These are phyloP conservation scores for Lachancea thermotolerans DNA, from an alignment of 805 yeast genomes.

Conservation along the genomic window DNA sequence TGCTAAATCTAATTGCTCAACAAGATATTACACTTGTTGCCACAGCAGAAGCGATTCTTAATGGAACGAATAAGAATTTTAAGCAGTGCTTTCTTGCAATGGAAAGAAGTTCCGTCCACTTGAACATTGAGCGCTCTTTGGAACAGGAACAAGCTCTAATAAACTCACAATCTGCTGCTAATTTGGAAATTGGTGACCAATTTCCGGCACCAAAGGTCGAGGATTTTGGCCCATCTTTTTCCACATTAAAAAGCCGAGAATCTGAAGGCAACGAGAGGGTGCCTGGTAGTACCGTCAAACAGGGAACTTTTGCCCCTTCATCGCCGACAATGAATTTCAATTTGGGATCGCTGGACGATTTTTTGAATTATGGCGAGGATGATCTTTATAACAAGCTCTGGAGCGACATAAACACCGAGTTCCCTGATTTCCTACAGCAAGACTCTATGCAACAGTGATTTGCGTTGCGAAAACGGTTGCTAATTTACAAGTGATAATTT, in stretches of 20 bases:
- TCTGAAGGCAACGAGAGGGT: too few relatives aligned
- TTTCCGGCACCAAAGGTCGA: not conserved
- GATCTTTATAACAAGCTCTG: conserved; percentile 26
- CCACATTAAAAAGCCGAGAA: too few relatives aligned
- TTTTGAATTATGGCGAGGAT: conserved; percentile 25
- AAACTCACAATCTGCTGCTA: not conserved
- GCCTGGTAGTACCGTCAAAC: not conserved
- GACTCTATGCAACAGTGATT: not conserved
- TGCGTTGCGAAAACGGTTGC: not conserved
- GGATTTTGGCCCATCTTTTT: not conserved
- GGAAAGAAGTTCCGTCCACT: conserved; percentile 24
- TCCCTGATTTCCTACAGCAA: conserved; percentile 3
- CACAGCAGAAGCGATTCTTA: conserved; percentile 10
- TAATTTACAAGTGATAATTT: conserved; percentile 1
- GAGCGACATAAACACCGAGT: conserved; percentile 17
- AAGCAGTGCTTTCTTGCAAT: conserved; percentile 20
- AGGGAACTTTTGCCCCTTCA: not conserved
- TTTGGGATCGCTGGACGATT: conserved; percentile 30
- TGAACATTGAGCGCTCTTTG: conserved; percentile 7
- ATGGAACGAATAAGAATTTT: conserved; percentile 21
- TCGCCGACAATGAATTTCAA: conserved; percentile 12
- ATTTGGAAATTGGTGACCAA: not conserved
- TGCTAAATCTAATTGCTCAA: conserved; percentile 54
- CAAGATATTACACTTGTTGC: conserved; percentile 48
- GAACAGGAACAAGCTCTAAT: conserved; percentile 6